Evolutionary conservation across 139 green algal genomes (phyloP).

Genomic region (Chlorella sp.): DNA sequence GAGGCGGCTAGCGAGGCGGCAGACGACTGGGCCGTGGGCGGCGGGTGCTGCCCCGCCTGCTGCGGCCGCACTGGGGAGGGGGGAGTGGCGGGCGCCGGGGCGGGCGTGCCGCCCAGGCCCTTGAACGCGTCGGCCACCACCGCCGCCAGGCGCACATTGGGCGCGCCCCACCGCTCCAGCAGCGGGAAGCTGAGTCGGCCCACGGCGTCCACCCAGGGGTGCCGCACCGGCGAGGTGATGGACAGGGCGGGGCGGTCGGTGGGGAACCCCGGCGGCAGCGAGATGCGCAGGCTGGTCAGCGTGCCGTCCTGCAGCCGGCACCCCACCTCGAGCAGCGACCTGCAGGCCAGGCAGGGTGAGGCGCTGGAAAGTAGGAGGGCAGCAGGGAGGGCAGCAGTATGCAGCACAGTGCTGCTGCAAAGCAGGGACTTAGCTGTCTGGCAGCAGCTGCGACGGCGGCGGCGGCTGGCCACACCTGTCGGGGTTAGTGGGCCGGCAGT

Average conservation of each 20-base stretch:
- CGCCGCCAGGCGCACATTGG: constrained; percentile 35
- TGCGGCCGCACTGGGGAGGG: background rate
- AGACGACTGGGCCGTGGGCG: background rate
- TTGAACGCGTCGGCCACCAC: constrained; percentile 59
- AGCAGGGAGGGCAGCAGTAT: background rate
- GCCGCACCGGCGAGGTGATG: constrained; percentile 58
- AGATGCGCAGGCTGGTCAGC: constrained; percentile 20
- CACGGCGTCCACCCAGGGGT: constrained; percentile 61
- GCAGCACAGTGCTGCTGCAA: background rate
- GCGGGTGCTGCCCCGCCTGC: background rate
- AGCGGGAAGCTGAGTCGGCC: constrained; percentile 46
- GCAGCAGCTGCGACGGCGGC: background rate
- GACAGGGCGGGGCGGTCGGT: constrained; percentile 44
- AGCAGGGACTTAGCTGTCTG: background rate
- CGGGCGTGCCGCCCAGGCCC: constrained; percentile 8
- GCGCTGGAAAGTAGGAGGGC: too few species aligned
- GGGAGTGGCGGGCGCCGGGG: background rate
- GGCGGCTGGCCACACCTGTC: constrained; percentile 12
- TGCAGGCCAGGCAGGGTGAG: background rate
- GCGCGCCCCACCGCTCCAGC: constrained; percentile 37
- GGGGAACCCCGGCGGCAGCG: constrained; percentile 25
- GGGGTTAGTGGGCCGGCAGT: constrained; percentile 16
- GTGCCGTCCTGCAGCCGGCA: constrained; percentile 23
- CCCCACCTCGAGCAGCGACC: constrained; percentile 34
- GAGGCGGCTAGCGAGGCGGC: background rate